phyloP scores from a whole-genome alignment of 306 rosid species.

The Fragaria ananassa region DNA sequence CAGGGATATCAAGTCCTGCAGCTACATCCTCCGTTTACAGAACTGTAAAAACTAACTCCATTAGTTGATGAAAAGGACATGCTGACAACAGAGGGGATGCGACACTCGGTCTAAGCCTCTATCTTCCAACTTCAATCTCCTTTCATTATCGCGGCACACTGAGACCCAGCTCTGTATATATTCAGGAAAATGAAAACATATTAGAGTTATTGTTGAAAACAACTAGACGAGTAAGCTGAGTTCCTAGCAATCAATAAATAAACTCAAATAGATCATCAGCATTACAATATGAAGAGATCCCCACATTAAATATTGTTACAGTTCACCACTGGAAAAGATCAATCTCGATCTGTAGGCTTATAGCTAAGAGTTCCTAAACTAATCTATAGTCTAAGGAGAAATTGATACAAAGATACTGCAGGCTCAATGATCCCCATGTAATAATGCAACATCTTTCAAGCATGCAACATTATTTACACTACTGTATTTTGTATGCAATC shows the following conservation, averaged over 20 bases:
- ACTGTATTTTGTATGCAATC: neutral
- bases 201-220: neutral
- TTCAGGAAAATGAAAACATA: conserved; percentile 4
- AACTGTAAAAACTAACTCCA: conserved; percentile 29
- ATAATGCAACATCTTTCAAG: neutral
- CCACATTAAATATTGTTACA: neutral
- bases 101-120: conserved; percentile 26
- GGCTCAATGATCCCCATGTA: neutral
- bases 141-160: conserved; percentile 61
- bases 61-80: conserved; percentile 23
- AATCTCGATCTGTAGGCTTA: neutral
- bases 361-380: neutral
- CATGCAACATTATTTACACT: neutral
- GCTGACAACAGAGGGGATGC: conserved; percentile 18
- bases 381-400: neutral
- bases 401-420: neutral
- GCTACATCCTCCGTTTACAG: conserved; percentile 16
- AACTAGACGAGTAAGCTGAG: neutral
- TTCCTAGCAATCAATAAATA: too few relatives aligned
- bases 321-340: neutral
- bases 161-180: conserved; percentile 67
- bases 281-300: neutral
- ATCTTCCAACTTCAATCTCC: conserved; percentile 31
- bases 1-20: conserved; percentile 37
- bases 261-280: neutral